Conservation (phyloP, 768 basidiomycete species). For the Mycena rosella region DNA sequence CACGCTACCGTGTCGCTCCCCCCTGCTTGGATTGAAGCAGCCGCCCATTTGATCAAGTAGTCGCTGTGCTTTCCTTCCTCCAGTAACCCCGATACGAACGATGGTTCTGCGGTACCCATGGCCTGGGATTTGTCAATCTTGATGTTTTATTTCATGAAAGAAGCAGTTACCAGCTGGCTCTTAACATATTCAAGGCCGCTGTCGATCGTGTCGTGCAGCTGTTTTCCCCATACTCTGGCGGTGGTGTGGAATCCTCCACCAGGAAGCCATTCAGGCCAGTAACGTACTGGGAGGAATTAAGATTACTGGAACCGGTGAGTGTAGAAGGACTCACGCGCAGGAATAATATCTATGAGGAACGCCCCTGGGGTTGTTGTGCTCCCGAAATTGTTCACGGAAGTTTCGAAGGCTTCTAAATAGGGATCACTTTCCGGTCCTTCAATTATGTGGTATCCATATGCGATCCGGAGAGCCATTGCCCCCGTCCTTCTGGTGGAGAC, state of each 20-base stretch:
- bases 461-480: conserved; percentile 26
- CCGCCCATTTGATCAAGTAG: conserved; percentile 27
- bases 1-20: conserved; percentile 26
- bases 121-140: conserved; percentile 14
- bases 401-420: conserved; percentile 11
- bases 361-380: neutral
- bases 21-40: conserved; percentile 20
- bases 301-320: too few species aligned
- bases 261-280: conserved; percentile 29
- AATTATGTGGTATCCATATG: conserved; percentile 23
- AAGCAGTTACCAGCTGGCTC: conserved; percentile 1
- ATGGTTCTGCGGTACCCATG: conserved; percentile 9
- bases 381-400: conserved; percentile 10
- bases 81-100: conserved; percentile 15
- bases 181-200: conserved; percentile 4
- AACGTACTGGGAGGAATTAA: conserved; percentile 2
- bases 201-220: conserved; percentile 9
- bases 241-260: conserved; percentile 17
- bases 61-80: conserved; percentile 12
- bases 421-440: conserved; percentile 18
- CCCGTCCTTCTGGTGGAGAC: conserved; percentile 19
- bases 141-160: conserved; percentile 12
- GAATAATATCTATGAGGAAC: conserved; percentile 14
- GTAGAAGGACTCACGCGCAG: conserved; percentile 1
- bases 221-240: conserved; percentile 14